These are phyloP conservation scores for Rhizopus arrhizus DNA, from an alignment of 371 early-diverging fungal genomes.

Conservation along the genomic window DNA sequence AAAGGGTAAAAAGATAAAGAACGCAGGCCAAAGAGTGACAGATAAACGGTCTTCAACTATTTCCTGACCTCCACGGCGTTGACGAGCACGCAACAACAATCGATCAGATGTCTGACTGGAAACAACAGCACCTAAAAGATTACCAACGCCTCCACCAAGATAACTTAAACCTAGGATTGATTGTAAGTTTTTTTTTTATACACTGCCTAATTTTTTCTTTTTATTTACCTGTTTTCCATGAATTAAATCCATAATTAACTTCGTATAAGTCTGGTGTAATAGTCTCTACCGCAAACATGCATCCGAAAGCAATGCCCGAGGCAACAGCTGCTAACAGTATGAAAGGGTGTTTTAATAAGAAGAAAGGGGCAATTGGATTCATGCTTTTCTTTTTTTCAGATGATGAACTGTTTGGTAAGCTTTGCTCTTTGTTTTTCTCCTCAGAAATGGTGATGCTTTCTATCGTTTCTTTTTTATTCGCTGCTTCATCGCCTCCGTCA, in stretches of 20 bases:
- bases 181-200: not conserved
- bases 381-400: slow-evolving; percentile 12
- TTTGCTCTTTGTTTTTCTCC: not conserved
- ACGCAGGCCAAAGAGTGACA: slow-evolving; percentile 43
- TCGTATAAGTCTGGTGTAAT: slow-evolving; percentile 42
- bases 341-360: slow-evolving; percentile 51
- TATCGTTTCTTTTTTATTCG: not conserved
- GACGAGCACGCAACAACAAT: slow-evolving; percentile 38
- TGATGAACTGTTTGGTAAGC: not conserved
- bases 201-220: not conserved
- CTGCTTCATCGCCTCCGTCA: not conserved
- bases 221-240: slow-evolving; percentile 44
- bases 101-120: slow-evolving; percentile 46
- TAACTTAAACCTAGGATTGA: slow-evolving; percentile 31
- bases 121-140: slow-evolving; percentile 27
- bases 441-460: not conserved
- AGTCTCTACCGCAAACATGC: slow-evolving; percentile 52
- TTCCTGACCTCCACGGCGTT: slow-evolving; percentile 39
- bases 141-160: slow-evolving; percentile 37
- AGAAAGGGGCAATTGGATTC: slow-evolving; percentile 37
- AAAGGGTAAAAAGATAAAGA: slow-evolving; percentile 39
- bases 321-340: slow-evolving; percentile 49
- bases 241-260: slow-evolving; percentile 35
- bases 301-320: slow-evolving; percentile 54
- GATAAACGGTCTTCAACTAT: slow-evolving; percentile 48